phyloP scores from a whole-genome alignment of 2,329 filamentous ascomycete species.

The Beauveria rudraprayagi region DNA sequence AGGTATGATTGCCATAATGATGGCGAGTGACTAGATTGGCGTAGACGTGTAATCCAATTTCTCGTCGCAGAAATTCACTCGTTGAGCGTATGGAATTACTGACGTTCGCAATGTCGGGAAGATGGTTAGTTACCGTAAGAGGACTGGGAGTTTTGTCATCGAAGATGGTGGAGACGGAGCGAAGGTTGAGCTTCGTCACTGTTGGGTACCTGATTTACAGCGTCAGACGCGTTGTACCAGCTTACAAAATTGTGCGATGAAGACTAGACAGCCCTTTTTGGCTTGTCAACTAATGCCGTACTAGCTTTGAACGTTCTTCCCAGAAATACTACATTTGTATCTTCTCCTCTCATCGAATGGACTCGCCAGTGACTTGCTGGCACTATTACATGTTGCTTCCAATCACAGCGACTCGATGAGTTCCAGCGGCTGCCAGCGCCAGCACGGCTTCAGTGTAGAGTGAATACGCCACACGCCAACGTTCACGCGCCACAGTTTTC shows the following conservation, averaged over 20 bases:
- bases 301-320: no score
- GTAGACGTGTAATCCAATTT: slow-evolving; percentile 1
- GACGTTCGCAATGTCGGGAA: not conserved
- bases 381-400: no score
- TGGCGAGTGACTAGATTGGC: slow-evolving; percentile 22
- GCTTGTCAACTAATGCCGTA: no score
- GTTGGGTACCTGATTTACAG: slow-evolving; percentile 24
- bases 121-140: not conserved
- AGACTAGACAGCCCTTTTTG: no score
- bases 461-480: slow-evolving; percentile 6
- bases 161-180: slow-evolving; percentile 12
- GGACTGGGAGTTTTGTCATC: not conserved
- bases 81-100: not conserved
- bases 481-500: not conserved
- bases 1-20: slow-evolving; percentile 49
- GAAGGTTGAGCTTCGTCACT: slow-evolving; percentile 22
- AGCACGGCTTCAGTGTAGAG: slow-evolving; percentile 6
- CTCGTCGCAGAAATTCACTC: not conserved
- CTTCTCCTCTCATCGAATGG: not conserved
- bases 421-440: not conserved
- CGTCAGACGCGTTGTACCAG: not conserved
- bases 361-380: no score
- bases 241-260: no score
- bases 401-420: not conserved
- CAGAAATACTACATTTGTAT: not conserved